A percentile compares a stretch with the other conserved stretches of the same genome.
Conservation (phyloP, 2,329 filamentous ascomycete species). For the Phialophora tarda region DNA sequence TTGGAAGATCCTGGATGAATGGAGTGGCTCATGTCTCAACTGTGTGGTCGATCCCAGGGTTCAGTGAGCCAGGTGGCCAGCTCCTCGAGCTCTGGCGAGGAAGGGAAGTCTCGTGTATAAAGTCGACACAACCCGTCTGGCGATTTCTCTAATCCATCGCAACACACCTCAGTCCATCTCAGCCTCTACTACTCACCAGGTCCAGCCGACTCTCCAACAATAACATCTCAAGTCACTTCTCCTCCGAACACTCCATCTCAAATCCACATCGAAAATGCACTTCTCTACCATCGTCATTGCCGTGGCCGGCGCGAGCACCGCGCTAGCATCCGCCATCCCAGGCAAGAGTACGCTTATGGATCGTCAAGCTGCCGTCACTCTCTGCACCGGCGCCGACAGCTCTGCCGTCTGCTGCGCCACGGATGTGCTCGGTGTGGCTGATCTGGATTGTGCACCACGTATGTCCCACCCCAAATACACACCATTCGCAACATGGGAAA, state of each 20-base stretch:
- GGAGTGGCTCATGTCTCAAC: slow-evolving; percentile 14
- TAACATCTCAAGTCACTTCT: not conserved
- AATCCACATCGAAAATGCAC: slow-evolving; percentile 32
- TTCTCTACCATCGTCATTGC: slow-evolving; percentile 35
- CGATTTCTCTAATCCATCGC: not conserved
- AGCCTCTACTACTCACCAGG: not conserved
- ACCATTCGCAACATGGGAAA: not conserved
- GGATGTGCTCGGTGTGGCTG: slow-evolving; percentile 63
- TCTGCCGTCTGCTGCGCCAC: slow-evolving; percentile 65
- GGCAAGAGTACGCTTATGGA: slow-evolving; percentile 30
- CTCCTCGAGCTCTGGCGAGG: not conserved
- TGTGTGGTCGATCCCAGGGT: not conserved
- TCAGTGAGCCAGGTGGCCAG: not conserved
- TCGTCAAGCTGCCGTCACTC: slow-evolving; percentile 18
- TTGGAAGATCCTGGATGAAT: slow-evolving; percentile 8
- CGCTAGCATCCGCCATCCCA: slow-evolving; percentile 37
- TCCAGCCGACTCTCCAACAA: not conserved
- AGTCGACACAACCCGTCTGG: not conserved
- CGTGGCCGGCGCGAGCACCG: slow-evolving; percentile 29
- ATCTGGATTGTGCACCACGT: slow-evolving; percentile 64
- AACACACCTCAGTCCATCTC: not conserved
- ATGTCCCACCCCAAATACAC: slow-evolving; percentile 41
- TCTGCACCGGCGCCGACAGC: slow-evolving; percentile 37
- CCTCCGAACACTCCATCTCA: not conserved
- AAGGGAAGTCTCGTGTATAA: slow-evolving; percentile 2